phyloP scores from a whole-genome alignment of 805 yeast genomes.

The Candida fluviatilis region DNA sequence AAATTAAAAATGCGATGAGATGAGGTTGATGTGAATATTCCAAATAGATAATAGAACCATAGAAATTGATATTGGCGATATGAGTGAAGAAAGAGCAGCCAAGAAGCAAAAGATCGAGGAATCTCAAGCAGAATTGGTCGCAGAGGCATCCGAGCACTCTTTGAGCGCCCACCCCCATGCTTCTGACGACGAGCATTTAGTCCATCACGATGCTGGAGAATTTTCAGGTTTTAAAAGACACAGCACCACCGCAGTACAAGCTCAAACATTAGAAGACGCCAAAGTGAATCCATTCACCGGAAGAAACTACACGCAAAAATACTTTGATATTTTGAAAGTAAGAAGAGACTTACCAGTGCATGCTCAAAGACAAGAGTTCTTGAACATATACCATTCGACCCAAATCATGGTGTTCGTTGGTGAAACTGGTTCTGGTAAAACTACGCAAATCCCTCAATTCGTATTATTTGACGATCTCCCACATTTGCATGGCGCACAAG shows the following conservation, averaged over 20 bases:
- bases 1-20: background rate
- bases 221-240: constrained; percentile 54
- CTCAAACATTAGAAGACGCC: constrained; percentile 55
- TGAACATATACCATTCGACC: constrained; percentile 74
- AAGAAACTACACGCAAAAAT: constrained; percentile 52
- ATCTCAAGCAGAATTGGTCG: constrained; percentile 60
- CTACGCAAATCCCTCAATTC: constrained; percentile 97
- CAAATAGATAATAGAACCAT: too few species aligned
- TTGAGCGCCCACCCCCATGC: constrained; percentile 47
- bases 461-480: constrained; percentile 92
- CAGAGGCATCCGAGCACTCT: constrained; percentile 62
- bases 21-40: too few species aligned
- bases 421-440: constrained; percentile 98
- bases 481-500: constrained; percentile 74
- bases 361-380: constrained; percentile 85
- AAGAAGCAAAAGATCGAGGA: constrained; percentile 49
- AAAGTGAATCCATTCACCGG: constrained; percentile 79
- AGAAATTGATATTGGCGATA: background rate
- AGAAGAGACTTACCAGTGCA: constrained; percentile 93
- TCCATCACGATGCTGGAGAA: constrained; percentile 64
- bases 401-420: constrained; percentile 98
- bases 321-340: constrained; percentile 69
- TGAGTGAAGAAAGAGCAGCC: constrained; percentile 13
- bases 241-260: constrained; percentile 62
- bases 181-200: constrained; percentile 27